Conservation (phyloP, 768 basidiomycete genomes). For the Boletus insuetus region DNA sequence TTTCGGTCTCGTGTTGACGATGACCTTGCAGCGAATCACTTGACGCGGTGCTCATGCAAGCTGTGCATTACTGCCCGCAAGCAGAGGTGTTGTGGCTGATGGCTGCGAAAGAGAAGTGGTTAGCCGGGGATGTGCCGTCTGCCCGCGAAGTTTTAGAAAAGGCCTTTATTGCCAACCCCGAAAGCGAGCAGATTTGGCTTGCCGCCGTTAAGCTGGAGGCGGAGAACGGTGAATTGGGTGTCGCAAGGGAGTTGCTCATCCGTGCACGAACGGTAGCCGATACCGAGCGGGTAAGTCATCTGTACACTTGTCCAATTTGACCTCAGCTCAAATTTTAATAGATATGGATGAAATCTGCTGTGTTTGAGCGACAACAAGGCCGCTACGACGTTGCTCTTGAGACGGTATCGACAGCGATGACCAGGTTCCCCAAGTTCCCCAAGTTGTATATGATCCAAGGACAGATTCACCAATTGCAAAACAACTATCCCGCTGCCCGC, state of each 20-base stretch:
- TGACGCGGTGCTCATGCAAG: conserved; percentile 75
- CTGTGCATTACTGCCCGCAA: conserved; percentile 89
- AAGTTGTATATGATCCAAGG: conserved; percentile 98
- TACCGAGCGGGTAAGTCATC: conserved; percentile 73
- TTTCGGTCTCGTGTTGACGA: background rate
- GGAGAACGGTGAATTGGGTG: conserved; percentile 87
- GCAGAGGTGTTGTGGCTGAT: conserved; percentile 98
- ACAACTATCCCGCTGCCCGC: conserved; percentile 65
- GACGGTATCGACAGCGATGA: conserved; percentile 70
- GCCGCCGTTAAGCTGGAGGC: conserved; percentile 97
- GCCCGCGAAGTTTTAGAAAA: conserved; percentile 85
- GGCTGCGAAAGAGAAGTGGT: conserved; percentile 97
- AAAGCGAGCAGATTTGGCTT: conserved; percentile 97
- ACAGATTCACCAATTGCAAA: conserved; percentile 72
- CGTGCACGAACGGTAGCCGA: conserved; percentile 89
- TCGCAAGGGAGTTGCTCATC: conserved; percentile 81
- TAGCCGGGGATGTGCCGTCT: conserved; percentile 83
- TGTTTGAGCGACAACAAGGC: conserved; percentile 90
- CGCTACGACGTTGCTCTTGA: conserved; percentile 69
- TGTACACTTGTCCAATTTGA: background rate
- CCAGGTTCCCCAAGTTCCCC: conserved; percentile 83
- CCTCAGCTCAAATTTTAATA: conserved; percentile 28
- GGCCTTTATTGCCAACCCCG: conserved; percentile 93
- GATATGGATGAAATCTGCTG: conserved; percentile 99
- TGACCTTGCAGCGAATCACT: conserved; percentile 61